phyloP scores from a whole-genome alignment of 2,329 filamentous ascomycete species.

The Shiraia sp. region DNA sequence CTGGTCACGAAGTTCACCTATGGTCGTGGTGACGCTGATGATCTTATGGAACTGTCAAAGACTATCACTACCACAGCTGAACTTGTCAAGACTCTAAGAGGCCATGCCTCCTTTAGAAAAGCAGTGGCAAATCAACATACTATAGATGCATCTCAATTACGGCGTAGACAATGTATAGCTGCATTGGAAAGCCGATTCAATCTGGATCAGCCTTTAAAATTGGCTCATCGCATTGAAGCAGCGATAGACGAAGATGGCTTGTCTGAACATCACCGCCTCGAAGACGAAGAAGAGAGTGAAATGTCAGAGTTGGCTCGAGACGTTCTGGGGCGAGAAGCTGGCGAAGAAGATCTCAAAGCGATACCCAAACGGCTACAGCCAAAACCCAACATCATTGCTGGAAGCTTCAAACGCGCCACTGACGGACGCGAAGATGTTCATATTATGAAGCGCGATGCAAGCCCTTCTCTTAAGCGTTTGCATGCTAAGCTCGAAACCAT shows the following conservation, averaged over 20 bases:
- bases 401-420: conserved; percentile 39
- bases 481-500: conserved; percentile 70
- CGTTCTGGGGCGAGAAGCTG: conserved; percentile 67
- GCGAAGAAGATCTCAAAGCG: conserved; percentile 56
- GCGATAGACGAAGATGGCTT: conserved; percentile 94
- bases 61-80: conserved; percentile 77
- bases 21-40: conserved; percentile 88
- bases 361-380: conserved; percentile 44
- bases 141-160: conserved; percentile 9
- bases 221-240: conserved; percentile 71
- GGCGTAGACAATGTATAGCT: conserved; percentile 36
- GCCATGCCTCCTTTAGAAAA: conserved; percentile 26
- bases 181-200: conserved; percentile 62
- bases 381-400: conserved; percentile 35
- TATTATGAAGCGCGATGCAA: conserved; percentile 70
- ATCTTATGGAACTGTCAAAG: conserved; percentile 79
- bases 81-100: conserved; percentile 53
- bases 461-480: conserved; percentile 64
- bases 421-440: conserved; percentile 57
- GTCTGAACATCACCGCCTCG: conserved; percentile 75
- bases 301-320: conserved; percentile 75
- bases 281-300: conserved; percentile 71
- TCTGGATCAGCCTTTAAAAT: conserved; percentile 66
- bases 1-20: conserved; percentile 93
- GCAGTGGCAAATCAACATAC: conserved; percentile 11